Evolutionary conservation across 1,284 basidiomycete species (phyloP).

Genomic region (Microbotryomycetes sp.): DNA sequence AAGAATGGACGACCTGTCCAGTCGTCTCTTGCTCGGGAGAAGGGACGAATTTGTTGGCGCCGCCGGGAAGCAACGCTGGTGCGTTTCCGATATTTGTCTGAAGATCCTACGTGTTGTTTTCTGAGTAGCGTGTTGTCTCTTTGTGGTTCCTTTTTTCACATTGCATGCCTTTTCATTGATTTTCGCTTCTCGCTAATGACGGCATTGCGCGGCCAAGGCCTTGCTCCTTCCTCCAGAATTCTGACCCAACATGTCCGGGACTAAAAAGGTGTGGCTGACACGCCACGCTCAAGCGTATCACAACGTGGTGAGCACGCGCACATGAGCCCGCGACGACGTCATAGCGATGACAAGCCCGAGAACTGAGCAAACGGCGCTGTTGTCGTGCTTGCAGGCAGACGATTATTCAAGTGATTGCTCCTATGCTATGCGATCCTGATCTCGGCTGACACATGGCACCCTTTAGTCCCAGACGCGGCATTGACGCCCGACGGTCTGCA

Average conservation of each 20-base stretch:
- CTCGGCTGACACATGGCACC: background rate
- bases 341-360: background rate
- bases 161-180: background rate
- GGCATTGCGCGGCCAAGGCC: background rate
- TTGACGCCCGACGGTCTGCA: conserved; percentile 40
- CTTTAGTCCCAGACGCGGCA: conserved; percentile 40
- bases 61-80: background rate
- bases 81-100: background rate
- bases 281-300: conserved; percentile 44
- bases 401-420: conserved; percentile 38
- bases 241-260: background rate
- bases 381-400: conserved; percentile 38
- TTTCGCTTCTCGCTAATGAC: background rate
- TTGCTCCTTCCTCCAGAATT: too few species aligned
- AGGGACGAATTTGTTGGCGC: conserved; percentile 12
- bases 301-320: conserved; percentile 36
- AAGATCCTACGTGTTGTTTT: background rate
- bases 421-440: background rate
- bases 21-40: conserved; percentile 11
- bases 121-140: background rate
- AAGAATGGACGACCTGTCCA: conserved; percentile 25
- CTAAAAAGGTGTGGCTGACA: conserved; percentile 27
- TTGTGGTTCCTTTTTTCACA: background rate
- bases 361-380: background rate
- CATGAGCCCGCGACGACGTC: background rate